Conservation (phyloP, 2,329 filamentous ascomycete genomes). For the Penicillium sp. region DNA sequence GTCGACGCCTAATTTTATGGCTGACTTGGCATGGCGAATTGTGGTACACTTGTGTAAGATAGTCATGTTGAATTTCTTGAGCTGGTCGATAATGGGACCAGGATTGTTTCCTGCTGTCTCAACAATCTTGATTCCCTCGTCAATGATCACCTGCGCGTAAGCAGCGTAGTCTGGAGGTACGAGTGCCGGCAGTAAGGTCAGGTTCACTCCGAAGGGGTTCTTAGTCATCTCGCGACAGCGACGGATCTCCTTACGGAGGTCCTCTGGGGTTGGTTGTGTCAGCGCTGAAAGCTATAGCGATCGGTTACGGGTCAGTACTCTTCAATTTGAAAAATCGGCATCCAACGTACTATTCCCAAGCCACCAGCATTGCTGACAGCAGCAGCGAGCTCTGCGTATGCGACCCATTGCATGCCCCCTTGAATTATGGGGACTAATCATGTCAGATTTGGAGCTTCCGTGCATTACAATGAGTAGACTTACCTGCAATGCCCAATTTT, state of each 20-base stretch:
- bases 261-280: constrained; percentile 89
- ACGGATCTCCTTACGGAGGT: constrained; percentile 89
- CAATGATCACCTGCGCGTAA: constrained; percentile 89
- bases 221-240: constrained; percentile 72
- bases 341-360: constrained; percentile 50
- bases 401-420: constrained; percentile 59
- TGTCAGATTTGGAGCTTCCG: constrained; percentile 12
- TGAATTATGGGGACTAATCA: constrained; percentile 50
- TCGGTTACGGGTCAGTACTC: background rate
- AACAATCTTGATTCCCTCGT: constrained; percentile 87
- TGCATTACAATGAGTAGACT: no score
- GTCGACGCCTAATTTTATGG: constrained; percentile 91
- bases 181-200: constrained; percentile 88
- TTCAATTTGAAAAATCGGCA: background rate
- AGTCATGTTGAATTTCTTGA: constrained; percentile 76
- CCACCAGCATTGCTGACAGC: constrained; percentile 57
- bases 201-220: constrained; percentile 80
- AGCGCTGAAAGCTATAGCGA: constrained; percentile 55
- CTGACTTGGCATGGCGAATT: constrained; percentile 87
- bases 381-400: constrained; percentile 54
- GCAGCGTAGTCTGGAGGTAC: constrained; percentile 88
- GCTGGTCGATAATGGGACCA: constrained; percentile 82
- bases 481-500: constrained; percentile 56
- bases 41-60: constrained; percentile 98
- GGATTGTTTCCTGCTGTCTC: constrained; percentile 92